These are phyloP conservation scores for Talaromyces thailandensis DNA, from an alignment of 495 filamentous ascomycete genomes.

Conservation along the genomic window DNA sequence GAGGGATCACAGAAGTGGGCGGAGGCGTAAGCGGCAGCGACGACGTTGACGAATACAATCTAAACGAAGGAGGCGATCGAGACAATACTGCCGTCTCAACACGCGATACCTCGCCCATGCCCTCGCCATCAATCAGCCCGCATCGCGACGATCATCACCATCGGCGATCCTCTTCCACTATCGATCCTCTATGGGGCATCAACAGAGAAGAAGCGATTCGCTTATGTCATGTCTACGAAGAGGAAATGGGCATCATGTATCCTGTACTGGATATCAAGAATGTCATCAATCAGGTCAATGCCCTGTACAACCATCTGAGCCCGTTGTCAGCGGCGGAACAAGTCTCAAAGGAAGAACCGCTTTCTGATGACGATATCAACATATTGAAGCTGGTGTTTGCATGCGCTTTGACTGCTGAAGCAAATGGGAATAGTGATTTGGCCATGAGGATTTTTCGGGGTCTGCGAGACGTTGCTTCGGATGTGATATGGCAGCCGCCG, in stretches of 20 bases:
- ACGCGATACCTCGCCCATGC: constrained; percentile 22
- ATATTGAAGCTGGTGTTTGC: constrained; percentile 71
- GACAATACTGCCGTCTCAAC: constrained; percentile 1
- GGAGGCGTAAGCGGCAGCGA: not conserved
- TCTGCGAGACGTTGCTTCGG: constrained; percentile 54
- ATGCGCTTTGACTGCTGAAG: constrained; percentile 60
- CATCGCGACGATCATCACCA: constrained; percentile 22
- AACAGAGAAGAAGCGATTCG: constrained; percentile 67
- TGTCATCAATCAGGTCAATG: constrained; percentile 50
- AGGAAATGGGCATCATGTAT: constrained; percentile 86
- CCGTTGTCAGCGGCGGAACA: constrained; percentile 34
- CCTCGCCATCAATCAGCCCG: constrained; percentile 22
- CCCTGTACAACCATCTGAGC: constrained; percentile 51
- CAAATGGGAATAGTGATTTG: constrained; percentile 63
- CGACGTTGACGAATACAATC: not conserved
- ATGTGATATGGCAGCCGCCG: constrained; percentile 54
- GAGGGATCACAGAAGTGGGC: not conserved
- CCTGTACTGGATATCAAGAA: constrained; percentile 61
- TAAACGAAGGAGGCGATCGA: constrained; percentile 11
- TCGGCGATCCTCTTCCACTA: constrained; percentile 20
- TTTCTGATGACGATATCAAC: constrained; percentile 42
- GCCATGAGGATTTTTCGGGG: constrained; percentile 64
- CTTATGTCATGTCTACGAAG: constrained; percentile 65
- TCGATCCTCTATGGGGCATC: constrained; percentile 70
- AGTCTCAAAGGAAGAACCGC: constrained; percentile 31